phyloP scores from a whole-genome alignment of 495 filamentous ascomycete genomes.

The Trichoderma erinaceum region DNA sequence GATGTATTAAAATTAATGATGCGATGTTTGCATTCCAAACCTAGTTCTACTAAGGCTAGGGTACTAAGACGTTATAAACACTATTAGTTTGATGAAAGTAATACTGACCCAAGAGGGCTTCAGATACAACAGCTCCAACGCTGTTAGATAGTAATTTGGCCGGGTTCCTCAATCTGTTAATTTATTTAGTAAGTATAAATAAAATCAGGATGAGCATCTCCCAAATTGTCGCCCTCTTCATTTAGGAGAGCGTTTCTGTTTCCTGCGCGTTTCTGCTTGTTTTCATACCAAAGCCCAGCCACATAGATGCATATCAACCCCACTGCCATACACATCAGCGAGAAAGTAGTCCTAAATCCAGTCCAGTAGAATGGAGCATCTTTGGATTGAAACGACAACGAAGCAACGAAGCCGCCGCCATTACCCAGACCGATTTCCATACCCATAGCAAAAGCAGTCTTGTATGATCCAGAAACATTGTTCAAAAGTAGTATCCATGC shows the following conservation, averaged over 20 bases:
- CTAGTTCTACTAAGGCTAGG: no score
- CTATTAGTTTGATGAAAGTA: no score
- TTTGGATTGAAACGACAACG: background rate
- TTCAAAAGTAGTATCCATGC: slow-evolving; percentile 21
- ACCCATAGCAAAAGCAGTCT: slow-evolving; percentile 18
- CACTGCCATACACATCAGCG: background rate
- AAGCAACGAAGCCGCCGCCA: slow-evolving; percentile 19
- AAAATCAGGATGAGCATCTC: slow-evolving; percentile 4
- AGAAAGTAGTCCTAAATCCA: background rate
- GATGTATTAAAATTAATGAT: no score
- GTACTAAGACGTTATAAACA: no score
- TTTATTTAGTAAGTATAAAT: background rate
- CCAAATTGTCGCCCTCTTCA: slow-evolving; percentile 5
- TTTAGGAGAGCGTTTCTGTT: background rate
- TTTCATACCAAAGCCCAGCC: background rate
- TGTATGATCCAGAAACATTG: slow-evolving; percentile 18
- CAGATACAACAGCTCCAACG: background rate
- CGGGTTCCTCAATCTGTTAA: background rate
- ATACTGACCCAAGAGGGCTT: no score
- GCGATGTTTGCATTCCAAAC: no score
- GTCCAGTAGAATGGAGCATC: slow-evolving; percentile 2
- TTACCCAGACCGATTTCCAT: slow-evolving; percentile 22
- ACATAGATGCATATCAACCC: background rate
- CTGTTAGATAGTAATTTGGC: background rate
- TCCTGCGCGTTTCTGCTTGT: background rate